Evolutionary conservation across 805 yeast genomes (phyloP), one percentile per base, ranked within the genome.

Genomic region (Pichia rugopelliculosa): DNA sequence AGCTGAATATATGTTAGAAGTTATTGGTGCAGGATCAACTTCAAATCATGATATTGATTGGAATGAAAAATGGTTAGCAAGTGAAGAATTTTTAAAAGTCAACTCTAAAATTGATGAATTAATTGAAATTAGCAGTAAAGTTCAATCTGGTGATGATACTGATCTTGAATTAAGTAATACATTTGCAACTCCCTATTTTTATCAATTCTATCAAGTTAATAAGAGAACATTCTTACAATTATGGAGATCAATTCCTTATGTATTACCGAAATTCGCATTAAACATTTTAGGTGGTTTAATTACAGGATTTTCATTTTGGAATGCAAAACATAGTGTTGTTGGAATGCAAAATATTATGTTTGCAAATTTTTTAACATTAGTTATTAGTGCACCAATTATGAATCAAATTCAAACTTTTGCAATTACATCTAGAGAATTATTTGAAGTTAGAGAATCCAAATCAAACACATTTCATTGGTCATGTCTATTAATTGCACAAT

Each of bases 11-110:
- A 80, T 83, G 65, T 67, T 84, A 56, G 81, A 81, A 52, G 79
- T 79, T 48, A 81, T 85, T 62, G 91, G 91, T 51, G 90, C 91
- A 30, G 90, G 87, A 60, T 88, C 91, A 3, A 82, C 87, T 25
- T 82, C 87, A 3, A 59, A 68, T 46, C 76, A 74, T 17, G 58
- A 65, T 26, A 74, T 73, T 44, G 82, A 85, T 62, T 85, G 86
- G 82, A 69, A 71, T 61, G 77, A 80, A 11, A 69, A 76, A 12
- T 85, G 93, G 93, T 53, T 53, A 8, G 64, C 62, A 15, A 58
- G 66, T 30, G 51, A 51, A 3, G 62, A 66, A 44, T 68, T 45
- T 48, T 47, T 45, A 6, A 50, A 49, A 3, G 59, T 61, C 37
- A 57, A 63, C n/a, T 38, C 49, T 1, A 66, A 65, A 40, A 60